Conservation (phyloP, 345 rosid genomes). For the Eucalyptus decipiens region DNA sequence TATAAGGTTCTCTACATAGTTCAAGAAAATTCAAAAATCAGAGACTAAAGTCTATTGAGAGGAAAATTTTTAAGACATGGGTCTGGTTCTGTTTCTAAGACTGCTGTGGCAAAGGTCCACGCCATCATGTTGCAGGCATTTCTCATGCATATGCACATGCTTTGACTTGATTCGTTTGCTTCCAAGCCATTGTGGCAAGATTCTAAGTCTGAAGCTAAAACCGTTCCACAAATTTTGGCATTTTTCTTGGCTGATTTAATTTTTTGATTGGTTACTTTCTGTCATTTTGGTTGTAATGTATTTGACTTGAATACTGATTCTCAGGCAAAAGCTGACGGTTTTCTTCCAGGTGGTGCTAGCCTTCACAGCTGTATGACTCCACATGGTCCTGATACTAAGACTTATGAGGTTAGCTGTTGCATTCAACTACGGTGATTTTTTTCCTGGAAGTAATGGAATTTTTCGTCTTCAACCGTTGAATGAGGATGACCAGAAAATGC, state of each 20-base stretch:
- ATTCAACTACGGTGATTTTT: background rate
- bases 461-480: background rate
- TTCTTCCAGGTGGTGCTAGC: conserved; percentile 91
- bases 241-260: background rate
- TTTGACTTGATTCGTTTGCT: background rate
- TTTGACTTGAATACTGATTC: background rate
- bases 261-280: background rate
- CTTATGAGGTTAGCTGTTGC: conserved; percentile 50
- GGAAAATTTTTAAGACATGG: background rate
- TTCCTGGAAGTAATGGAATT: background rate
- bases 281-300: background rate
- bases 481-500: background rate
- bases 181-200: background rate
- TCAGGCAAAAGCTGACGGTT: conserved; percentile 96
- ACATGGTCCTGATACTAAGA: conserved; percentile 94
- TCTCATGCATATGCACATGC: background rate
- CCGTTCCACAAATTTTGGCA: background rate
- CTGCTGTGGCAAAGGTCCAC: background rate
- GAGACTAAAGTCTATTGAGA: background rate
- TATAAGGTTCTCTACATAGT: background rate
- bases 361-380: conserved; percentile 99
- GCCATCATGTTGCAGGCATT: background rate
- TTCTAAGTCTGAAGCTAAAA: background rate
- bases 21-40: background rate
- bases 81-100: background rate